A percentile compares a stretch with the other conserved stretches of the same genome.
phyloP scores from a whole-genome alignment of 805 yeast species.

The Teunomyces aglyptinius region DNA sequence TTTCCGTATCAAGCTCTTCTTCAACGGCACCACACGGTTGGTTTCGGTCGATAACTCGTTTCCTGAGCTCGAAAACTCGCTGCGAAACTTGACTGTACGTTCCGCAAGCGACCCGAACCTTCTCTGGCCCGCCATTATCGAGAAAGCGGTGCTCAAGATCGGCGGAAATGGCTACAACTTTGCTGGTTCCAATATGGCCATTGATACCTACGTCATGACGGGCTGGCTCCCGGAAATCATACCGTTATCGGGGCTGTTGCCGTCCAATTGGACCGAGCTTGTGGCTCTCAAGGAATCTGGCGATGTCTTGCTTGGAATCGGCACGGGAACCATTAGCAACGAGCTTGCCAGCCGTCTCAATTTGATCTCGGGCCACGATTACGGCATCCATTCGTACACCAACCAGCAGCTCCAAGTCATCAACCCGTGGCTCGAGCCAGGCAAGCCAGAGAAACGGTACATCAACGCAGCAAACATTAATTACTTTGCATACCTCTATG shows the following conservation, averaged over 20 bases:
- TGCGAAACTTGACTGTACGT: slow-evolving; percentile 31
- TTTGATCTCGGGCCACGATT: slow-evolving; percentile 67
- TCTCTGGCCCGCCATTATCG: slow-evolving; percentile 71
- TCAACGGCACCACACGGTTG: slow-evolving; percentile 54
- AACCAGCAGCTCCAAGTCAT: slow-evolving; percentile 12
- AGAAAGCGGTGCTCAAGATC: slow-evolving; percentile 68
- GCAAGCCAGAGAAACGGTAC: slow-evolving; percentile 15
- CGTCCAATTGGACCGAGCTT: slow-evolving; percentile 8
- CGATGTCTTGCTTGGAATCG: slow-evolving; percentile 56
- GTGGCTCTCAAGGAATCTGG: slow-evolving; percentile 29
- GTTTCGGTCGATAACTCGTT: slow-evolving; percentile 47
- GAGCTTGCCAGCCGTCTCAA: slow-evolving; percentile 31
- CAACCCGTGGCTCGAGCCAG: slow-evolving; percentile 37
- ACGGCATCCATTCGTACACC: slow-evolving; percentile 43
- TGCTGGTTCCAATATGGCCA: slow-evolving; percentile 72
- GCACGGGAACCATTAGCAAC: slow-evolving; percentile 53
- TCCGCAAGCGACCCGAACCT: slow-evolving; percentile 33
- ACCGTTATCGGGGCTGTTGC: slow-evolving; percentile 16
- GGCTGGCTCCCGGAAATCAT: slow-evolving; percentile 73
- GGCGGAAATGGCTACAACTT: slow-evolving; percentile 59
- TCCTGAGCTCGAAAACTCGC: slow-evolving; percentile 31
- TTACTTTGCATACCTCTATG: slow-evolving; percentile 51
- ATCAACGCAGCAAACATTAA: slow-evolving; percentile 21
- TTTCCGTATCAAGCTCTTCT: slow-evolving; percentile 41
- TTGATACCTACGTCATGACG: slow-evolving; percentile 61